Percentiles rank a stretch among this genome's conserved stretches.
Evolutionary conservation across 176 grass and related monocot genomes (phyloP).

Genomic region (Raddia guianensis): DNA sequence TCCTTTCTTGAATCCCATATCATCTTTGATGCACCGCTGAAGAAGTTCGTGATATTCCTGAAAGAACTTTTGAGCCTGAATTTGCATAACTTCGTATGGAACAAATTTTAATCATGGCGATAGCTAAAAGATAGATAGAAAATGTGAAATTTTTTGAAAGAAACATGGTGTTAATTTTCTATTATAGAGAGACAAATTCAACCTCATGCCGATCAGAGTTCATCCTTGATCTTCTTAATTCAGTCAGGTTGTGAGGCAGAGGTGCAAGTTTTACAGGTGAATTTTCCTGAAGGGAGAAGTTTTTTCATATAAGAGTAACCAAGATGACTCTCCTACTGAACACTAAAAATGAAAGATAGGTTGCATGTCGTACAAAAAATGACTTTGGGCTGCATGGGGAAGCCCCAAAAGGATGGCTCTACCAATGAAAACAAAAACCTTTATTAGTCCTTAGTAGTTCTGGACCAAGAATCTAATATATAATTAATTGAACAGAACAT

Average conservation of each 20-base stretch:
- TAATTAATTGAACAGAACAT: constrained; percentile 4
- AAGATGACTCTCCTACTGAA: constrained; percentile 32
- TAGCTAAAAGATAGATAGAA: constrained; percentile 3
- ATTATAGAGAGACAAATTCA: constrained; percentile 16
- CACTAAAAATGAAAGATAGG: constrained; percentile 36
- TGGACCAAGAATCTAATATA: constrained; percentile 17
- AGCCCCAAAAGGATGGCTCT: constrained; percentile 54
- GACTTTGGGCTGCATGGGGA: constrained; percentile 57
- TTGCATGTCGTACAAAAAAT: constrained; percentile 62
- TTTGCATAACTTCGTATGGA: constrained; percentile 2
- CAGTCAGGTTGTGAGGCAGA: constrained; percentile 56
- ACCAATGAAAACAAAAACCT: constrained; percentile 42
- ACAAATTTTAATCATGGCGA: neutral
- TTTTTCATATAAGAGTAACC: constrained; percentile 23
- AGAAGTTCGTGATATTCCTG: constrained; percentile 80
- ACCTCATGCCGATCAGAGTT: constrained; percentile 77
- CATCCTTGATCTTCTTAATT: constrained; percentile 70
- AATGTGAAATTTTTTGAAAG: neutral
- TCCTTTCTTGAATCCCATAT: constrained; percentile 87
- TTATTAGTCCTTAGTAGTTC: constrained; percentile 39
- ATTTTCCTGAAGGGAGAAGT: constrained; percentile 49
- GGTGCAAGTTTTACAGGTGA: constrained; percentile 58
- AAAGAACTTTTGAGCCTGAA: constrained; percentile 29
- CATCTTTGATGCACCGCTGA: constrained; percentile 70
- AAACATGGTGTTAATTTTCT: neutral